Conservation (phyloP, 148 eudicot genomes). For the Spergularia marina region DNA sequence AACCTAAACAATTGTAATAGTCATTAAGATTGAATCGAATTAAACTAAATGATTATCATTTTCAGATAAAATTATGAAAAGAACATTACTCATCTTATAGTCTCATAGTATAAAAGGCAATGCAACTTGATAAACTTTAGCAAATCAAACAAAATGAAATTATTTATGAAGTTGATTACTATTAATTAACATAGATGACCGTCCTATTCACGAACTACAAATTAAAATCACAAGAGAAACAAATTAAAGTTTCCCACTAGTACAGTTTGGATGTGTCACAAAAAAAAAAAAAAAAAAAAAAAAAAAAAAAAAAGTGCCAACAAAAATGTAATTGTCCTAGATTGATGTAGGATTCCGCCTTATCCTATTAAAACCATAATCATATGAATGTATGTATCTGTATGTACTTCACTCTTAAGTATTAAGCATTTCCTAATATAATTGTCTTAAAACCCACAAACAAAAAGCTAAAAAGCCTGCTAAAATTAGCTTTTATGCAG, state of each 20-base stretch:
- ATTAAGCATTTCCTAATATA: conserved; percentile 27
- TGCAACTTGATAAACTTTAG: no score
- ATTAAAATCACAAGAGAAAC: no score
- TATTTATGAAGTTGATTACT: no score
- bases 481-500: not conserved
- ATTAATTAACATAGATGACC: no score
- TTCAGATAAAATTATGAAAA: no score
- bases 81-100: no score
- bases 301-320: not conserved
- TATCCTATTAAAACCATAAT: conserved; percentile 20
- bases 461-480: not conserved
- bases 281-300: not conserved
- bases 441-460: not conserved
- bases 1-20: no score
- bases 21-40: no score
- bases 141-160: no score
- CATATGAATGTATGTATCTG: not conserved
- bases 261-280: not conserved
- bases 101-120: no score
- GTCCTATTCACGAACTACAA: no score
- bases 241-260: conserved; percentile 7
- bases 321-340: conserved; percentile 11
- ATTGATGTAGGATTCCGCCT: conserved; percentile 26
- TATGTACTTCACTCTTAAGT: conserved; percentile 30
- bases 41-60: no score